These are phyloP conservation scores for Eimeria zaria DNA, from an alignment of 169 alveolate species.

Conservation along the genomic window DNA sequence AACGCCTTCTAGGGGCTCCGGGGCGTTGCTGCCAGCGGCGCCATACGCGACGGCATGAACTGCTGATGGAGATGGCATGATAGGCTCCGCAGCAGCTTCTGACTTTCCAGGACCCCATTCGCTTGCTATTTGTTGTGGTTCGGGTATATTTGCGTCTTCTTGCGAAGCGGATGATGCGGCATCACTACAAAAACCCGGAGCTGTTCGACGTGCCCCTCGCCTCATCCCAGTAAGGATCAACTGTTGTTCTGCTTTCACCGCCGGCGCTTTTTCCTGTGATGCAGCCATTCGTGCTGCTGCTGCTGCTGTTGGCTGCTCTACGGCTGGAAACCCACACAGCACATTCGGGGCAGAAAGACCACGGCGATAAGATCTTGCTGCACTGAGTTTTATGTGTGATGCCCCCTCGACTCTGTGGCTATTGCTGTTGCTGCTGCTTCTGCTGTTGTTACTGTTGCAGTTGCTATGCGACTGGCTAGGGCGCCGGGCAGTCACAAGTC, in stretches of 20 bases:
- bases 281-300: conserved; percentile 15
- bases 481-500: not conserved
- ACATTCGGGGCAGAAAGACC: conserved; percentile 31
- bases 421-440: conserved; percentile 10
- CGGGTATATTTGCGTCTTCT: not conserved
- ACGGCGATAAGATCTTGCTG: not conserved
- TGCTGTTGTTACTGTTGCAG: conserved; percentile 25
- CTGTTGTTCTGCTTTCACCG: not conserved
- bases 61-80: conserved; percentile 2
- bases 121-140: not conserved
- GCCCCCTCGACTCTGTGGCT: not conserved
- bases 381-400: not conserved
- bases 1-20: not conserved
- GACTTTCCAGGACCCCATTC: not conserved
- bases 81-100: not conserved
- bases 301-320: conserved; percentile 10
- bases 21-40: not conserved
- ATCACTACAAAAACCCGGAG: not conserved
- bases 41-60: conserved; percentile 10
- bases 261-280: not conserved
- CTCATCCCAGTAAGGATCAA: not conserved
- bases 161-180: not conserved
- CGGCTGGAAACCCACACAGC: not conserved
- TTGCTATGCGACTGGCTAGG: not conserved
- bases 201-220: not conserved